A percentile compares a stretch with the other conserved stretches of the same genome.
These are phyloP conservation scores for Cyberlindnera americana DNA, from an alignment of 805 yeast genomes.

Conservation along the genomic window DNA sequence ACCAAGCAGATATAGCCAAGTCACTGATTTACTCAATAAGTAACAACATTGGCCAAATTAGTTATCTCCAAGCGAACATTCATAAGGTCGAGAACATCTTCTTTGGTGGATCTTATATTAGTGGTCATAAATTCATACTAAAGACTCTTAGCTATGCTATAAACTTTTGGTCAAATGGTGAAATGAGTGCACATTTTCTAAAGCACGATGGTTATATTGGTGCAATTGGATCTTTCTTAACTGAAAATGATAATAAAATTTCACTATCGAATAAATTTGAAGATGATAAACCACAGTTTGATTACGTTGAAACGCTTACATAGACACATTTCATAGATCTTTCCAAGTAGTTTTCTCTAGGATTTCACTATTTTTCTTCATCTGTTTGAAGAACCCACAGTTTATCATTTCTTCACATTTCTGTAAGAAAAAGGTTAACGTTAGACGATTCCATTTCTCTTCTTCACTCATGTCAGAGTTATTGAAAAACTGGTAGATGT, in stretches of 20 bases:
- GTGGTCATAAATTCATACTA: constrained; percentile 94
- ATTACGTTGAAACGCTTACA: not conserved
- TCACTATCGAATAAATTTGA: no score
- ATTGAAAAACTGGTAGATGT: constrained; percentile 28
- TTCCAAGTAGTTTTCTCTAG: constrained; percentile 73
- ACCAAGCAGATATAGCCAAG: constrained; percentile 72
- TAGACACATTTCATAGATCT: constrained; percentile 30
- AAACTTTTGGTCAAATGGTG: constrained; percentile 91
- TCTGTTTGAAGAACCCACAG: constrained; percentile 62
- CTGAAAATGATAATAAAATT: constrained; percentile 2
- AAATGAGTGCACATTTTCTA: constrained; percentile 85
- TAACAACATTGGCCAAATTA: constrained; percentile 96
- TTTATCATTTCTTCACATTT: constrained; percentile 65
- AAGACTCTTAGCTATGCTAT: constrained; percentile 91
- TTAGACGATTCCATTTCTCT: constrained; percentile 56
- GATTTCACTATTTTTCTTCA: constrained; percentile 54
- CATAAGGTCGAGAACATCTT: constrained; percentile 80
- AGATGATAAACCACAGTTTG: constrained; percentile 1
- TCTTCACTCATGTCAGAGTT: constrained; percentile 30
- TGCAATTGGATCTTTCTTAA: constrained; percentile 89
- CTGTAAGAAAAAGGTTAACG: constrained; percentile 72
- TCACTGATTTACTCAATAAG: constrained; percentile 84
- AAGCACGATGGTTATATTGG: constrained; percentile 97
- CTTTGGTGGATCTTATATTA: constrained; percentile 93
- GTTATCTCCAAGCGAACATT: constrained; percentile 87